Conservation (phyloP, 306 rosid genomes). For the Vachellia pachyceras region DNA sequence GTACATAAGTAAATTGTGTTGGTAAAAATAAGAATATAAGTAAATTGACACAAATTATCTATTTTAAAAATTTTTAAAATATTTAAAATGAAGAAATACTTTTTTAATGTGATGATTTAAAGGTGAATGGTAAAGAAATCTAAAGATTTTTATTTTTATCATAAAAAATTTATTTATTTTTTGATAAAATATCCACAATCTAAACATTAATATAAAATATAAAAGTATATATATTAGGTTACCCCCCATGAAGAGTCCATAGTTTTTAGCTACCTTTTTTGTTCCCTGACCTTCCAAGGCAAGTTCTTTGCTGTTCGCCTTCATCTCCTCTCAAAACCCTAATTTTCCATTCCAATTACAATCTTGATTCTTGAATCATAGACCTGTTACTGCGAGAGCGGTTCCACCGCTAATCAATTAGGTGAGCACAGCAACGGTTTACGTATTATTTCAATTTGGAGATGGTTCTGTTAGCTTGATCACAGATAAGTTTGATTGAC, state of each 20-base stretch:
- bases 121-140: no score
- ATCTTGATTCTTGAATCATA: neutral
- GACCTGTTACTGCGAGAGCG: slow-evolving; percentile 16
- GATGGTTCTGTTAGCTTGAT: neutral
- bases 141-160: no score
- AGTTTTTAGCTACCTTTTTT: neutral
- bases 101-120: no score
- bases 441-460: neutral
- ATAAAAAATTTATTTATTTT: no score
- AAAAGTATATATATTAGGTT: no score
- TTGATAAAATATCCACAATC: no score
- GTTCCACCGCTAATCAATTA: slow-evolving; percentile 25
- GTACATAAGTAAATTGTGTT: no score
- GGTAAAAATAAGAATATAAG: no score
- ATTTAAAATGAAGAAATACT: no score
- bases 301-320: neutral
- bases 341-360: slow-evolving; percentile 19
- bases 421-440: slow-evolving; percentile 25
- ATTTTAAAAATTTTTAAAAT: no score
- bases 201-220: no score
- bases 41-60: no score
- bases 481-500: neutral
- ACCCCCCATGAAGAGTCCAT: neutral
- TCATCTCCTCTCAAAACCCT: slow-evolving; percentile 25
- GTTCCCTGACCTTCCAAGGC: neutral